Evolutionary conservation across 2,329 filamentous ascomycete species (phyloP), one percentile per base, ranked within the genome.

Genomic region (Metarhizium humberi): DNA sequence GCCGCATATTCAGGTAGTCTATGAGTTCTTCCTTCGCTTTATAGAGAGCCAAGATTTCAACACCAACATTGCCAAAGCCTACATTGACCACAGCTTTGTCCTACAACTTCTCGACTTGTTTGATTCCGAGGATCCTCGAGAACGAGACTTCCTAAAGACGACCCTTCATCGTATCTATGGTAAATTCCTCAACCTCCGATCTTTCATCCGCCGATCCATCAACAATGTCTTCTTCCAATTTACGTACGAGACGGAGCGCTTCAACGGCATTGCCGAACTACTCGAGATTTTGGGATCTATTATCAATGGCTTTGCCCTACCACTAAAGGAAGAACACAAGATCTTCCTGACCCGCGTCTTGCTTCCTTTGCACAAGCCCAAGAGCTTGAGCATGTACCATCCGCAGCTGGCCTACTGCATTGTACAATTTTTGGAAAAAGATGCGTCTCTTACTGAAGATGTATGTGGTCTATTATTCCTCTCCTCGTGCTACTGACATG

Each of bases 161-260:
- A 99, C 94, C 0, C 79, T 99, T 55, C 94, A 99, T 73, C 85
- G 94, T 59, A 99, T 99, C 69, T 99, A 99, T 69, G 94, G 94
- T 67, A 99, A 99, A 76, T 99, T 99, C 74, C 81, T 99, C 64
- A 99, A 99, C 71, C 79, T 99, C 59, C 87, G 94, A 58, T 97
- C 94, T 34, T 99, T 95, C 72, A 99, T 99, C 67, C 84, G 94
- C 67, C 85, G 94, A 65, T 99, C 94, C 55, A 99, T 99, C 80
- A 99, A 99, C 82, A 97, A 99, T 67, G 94, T 99, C 64, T 99
- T 99, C 76, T 99, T 99, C 80, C 94, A 99, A 69, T 99, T 99
- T 72, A 92, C 91, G 58, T 99, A 99, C 70, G 94, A 99, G 73
- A 99, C 94, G 4, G 94, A 99, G 73, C 84, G 94, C 57, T 97